These are phyloP conservation scores for Limtongozyma cylindracea DNA, from an alignment of 805 yeast genomes.

Conservation along the genomic window DNA sequence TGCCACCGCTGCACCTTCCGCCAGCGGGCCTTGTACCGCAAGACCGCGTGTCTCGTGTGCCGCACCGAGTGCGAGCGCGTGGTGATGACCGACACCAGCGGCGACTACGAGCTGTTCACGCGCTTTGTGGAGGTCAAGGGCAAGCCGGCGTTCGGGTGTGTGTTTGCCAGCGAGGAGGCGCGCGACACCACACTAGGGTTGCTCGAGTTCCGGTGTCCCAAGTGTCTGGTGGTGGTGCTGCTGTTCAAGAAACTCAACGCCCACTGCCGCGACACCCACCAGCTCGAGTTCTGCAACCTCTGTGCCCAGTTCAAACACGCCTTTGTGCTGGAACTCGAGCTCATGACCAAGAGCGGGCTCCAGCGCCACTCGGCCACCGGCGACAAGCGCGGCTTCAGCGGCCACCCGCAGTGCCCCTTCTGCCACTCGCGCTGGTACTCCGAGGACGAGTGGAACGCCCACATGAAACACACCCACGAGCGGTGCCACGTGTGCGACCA, in stretches of 20 bases:
- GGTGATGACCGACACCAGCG: constrained; percentile 25
- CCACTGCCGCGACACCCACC: constrained; percentile 44
- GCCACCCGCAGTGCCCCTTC: constrained; percentile 76
- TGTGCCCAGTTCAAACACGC: constrained; percentile 61
- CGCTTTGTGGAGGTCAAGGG: constrained; percentile 9
- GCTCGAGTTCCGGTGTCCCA: constrained; percentile 13
- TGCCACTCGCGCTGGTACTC: constrained; percentile 66
- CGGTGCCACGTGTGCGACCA: constrained; percentile 78
- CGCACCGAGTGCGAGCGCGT: constrained; percentile 39
- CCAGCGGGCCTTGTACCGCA: constrained; percentile 57
- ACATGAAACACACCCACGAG: constrained; percentile 67
- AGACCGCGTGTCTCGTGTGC: constrained; percentile 61
- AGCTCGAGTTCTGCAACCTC: constrained; percentile 38
- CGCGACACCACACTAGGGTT: constrained; percentile 15
- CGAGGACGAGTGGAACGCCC: constrained; percentile 63
- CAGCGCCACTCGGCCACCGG: constrained; percentile 51
- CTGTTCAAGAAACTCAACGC: constrained; percentile 22
- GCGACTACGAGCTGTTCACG: constrained; percentile 7
- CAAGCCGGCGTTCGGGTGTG: constrained; percentile 1
- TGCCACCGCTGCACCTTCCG: constrained; percentile 71
- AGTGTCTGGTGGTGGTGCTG: constrained; percentile 26
- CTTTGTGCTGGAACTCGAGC: constrained; percentile 43
- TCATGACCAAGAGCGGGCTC: constrained; percentile 35
- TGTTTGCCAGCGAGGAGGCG: no score
- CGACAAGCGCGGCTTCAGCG: constrained; percentile 51